Conservation (phyloP, 2,329 filamentous ascomycete genomes). For the Pseudogymnoascus sp. region DNA sequence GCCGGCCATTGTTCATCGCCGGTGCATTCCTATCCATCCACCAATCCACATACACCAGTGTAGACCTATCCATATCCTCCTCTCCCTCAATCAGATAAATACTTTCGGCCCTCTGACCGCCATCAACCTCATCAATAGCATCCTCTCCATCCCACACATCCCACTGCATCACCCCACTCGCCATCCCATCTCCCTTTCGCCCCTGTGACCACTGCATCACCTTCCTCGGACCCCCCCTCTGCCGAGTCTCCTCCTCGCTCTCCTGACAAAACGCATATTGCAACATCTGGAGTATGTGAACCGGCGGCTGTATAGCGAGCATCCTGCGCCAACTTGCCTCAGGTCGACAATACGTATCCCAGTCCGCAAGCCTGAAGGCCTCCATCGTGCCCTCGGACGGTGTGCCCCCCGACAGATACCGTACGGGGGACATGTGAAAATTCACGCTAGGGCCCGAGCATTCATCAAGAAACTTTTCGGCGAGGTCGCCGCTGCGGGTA, state of each 20-base stretch:
- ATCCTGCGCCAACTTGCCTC: not conserved
- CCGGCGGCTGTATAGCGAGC: not conserved
- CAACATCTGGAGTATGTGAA: not conserved
- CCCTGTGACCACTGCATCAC: not conserved
- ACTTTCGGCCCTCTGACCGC: not conserved
- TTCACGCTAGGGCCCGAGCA: not conserved
- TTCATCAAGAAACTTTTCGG: not conserved
- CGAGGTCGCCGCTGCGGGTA: not conserved
- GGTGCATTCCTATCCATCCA: not conserved
- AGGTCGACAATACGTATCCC: not conserved
- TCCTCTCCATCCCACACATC: not conserved
- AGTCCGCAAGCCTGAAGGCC: not conserved
- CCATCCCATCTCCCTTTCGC: not conserved
- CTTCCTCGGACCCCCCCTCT: not conserved
- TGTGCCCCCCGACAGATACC: not conserved
- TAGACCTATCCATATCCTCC: not conserved
- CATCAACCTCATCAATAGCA: not conserved
- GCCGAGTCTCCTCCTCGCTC: not conserved
- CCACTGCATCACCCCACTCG: not conserved
- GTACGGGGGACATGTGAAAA: not conserved
- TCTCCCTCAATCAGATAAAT: not conserved
- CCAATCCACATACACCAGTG: not conserved
- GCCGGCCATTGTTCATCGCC: not conserved
- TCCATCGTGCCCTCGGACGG: not conserved
- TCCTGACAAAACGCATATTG: not conserved